Evolutionary conservation across 352 stramenopile species (phyloP).

Genomic region (Pythium aphanidermatum): DNA sequence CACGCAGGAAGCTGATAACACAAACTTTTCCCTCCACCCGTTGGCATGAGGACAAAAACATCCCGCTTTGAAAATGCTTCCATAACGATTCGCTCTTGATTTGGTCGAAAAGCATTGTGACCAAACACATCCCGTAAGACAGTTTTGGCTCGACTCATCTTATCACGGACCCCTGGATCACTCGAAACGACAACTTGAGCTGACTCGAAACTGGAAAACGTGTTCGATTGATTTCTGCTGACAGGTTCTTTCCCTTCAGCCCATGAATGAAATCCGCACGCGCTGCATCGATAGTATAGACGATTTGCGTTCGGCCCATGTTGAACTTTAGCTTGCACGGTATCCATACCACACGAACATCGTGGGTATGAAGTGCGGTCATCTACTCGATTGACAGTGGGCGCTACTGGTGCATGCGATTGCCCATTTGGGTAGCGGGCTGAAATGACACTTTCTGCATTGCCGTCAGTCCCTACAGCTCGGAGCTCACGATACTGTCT

Average conservation of each 20-base stretch:
- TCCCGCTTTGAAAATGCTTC: conserved; percentile 90
- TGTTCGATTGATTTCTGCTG: background rate
- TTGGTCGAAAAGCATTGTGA: conserved; percentile 92
- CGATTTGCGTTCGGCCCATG: conserved; percentile 59
- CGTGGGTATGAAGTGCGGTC: conserved; percentile 14
- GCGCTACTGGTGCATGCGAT: too few relatives aligned
- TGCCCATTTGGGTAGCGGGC: too few relatives aligned
- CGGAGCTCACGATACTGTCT: conserved; percentile 57
- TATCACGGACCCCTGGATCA: conserved; percentile 47
- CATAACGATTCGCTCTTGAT: conserved; percentile 94
- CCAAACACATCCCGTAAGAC: conserved; percentile 91
- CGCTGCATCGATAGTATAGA: conserved; percentile 63
- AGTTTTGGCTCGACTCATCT: conserved; percentile 63
- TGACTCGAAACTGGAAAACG: conserved; percentile 6
- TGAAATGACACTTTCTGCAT: background rate
- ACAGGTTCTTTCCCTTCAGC: conserved; percentile 25
- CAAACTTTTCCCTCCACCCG: conserved; percentile 97
- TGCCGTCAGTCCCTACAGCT: background rate
- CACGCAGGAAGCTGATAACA: conserved; percentile 96
- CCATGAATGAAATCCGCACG: conserved; percentile 78
- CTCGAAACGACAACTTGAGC: conserved; percentile 9
- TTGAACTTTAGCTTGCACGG: conserved; percentile 49
- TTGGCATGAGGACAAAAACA: conserved; percentile 99
- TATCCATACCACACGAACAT: conserved; percentile 64
- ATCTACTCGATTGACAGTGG: too few relatives aligned